A percentile compares a stretch with the other conserved stretches of the same genome.
These are phyloP conservation scores for Novakomyces olei DNA, from an alignment of 805 yeast genomes.

Conservation along the genomic window DNA sequence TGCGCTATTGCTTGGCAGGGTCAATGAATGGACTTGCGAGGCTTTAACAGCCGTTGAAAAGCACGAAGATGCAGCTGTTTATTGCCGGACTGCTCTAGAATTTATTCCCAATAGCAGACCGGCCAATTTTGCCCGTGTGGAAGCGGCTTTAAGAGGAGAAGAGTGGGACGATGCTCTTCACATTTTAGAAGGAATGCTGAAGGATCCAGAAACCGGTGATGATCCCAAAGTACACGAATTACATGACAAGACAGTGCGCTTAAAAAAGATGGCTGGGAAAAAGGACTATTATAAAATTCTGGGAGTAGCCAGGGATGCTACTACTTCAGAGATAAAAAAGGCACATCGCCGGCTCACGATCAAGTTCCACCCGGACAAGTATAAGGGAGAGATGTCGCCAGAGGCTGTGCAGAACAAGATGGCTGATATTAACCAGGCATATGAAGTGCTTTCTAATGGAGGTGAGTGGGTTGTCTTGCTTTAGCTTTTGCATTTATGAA, in stretches of 20 bases:
- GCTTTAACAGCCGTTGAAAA: constrained; percentile 8
- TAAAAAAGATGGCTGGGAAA: constrained; percentile 15
- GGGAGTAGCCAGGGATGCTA: constrained; percentile 45
- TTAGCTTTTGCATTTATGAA: too few species aligned
- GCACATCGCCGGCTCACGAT: constrained; percentile 62
- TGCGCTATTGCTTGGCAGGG: constrained; percentile 8
- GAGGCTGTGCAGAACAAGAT: constrained; percentile 60
- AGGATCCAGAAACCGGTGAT: too few species aligned
- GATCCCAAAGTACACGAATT: too few species aligned
- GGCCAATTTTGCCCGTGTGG: constrained; percentile 12
- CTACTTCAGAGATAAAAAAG: constrained; percentile 47
- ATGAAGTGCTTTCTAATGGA: constrained; percentile 56
- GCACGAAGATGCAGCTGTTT: constrained; percentile 13
- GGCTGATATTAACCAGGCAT: constrained; percentile 84
- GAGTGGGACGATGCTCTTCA: constrained; percentile 14
- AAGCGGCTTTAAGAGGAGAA: constrained; percentile 8
- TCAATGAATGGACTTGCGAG: constrained; percentile 11
- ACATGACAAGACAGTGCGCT: too few species aligned
- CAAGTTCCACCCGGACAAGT: constrained; percentile 82
- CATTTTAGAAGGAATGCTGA: too few species aligned
- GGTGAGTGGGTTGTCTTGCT: too few species aligned
- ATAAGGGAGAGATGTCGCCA: constrained; percentile 36
- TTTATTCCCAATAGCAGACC: constrained; percentile 12
- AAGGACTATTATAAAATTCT: constrained; percentile 65
- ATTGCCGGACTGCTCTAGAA: constrained; percentile 13